These are phyloP conservation scores for Aspergillus ustus DNA, from an alignment of 2,329 filamentous ascomycete genomes.

Conservation along the genomic window DNA sequence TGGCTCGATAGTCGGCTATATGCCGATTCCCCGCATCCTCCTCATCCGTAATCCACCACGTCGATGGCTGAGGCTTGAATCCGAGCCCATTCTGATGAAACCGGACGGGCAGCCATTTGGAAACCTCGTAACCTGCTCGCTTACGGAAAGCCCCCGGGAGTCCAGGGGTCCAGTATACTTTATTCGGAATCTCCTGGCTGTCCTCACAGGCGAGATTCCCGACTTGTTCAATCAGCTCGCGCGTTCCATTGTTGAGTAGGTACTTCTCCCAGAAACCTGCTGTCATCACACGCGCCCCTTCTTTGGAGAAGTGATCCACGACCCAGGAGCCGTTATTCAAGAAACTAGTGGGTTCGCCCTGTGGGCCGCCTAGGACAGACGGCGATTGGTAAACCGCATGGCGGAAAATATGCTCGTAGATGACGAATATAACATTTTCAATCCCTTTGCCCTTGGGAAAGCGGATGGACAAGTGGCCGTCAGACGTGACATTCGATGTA, in stretches of 20 bases:
- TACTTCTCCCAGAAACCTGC: conserved; percentile 48
- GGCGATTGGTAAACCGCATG: no score
- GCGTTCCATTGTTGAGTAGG: conserved; percentile 38
- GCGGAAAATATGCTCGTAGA: conserved; percentile 7
- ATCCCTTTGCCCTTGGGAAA: conserved; percentile 2
- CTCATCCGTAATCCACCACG: neutral
- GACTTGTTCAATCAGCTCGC: conserved; percentile 35
- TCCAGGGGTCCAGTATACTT: conserved; percentile 41
- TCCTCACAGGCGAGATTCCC: conserved; percentile 38
- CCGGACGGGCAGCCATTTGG: neutral
- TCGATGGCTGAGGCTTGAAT: neutral
- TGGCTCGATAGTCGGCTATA: neutral
- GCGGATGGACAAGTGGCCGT: no score
- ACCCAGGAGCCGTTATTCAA: conserved; percentile 43
- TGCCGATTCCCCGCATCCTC: neutral
- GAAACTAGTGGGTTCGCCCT: neutral
- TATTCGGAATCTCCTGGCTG: conserved; percentile 34
- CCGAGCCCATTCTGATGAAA: neutral
- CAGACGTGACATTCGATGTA: no score
- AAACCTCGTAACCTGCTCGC: conserved; percentile 38
- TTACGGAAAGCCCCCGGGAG: conserved; percentile 34
- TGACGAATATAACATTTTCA: conserved; percentile 14
- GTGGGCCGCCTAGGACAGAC: no score
- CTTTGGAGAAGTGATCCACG: conserved; percentile 47
- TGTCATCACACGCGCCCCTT: conserved; percentile 38